Percentiles rank a stretch among this genome's conserved stretches.
Evolutionary conservation across 2,329 filamentous ascomycete genomes (phyloP).

Genomic region (Aspergillus transmontanensis): DNA sequence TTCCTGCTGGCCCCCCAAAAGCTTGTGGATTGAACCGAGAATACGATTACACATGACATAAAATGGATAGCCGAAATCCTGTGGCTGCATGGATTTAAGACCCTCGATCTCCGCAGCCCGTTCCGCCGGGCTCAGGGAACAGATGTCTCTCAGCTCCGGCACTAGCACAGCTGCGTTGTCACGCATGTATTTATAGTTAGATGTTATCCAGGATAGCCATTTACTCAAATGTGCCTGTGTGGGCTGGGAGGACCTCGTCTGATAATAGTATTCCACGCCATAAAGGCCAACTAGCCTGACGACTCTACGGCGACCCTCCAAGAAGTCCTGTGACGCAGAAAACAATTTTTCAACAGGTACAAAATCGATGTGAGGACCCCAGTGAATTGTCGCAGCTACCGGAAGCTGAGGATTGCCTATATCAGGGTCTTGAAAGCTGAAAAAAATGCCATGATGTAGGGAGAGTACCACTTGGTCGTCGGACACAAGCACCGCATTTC

Average conservation of each 20-base stretch:
- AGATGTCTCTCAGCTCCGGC: constrained; percentile 2
- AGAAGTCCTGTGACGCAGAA: not conserved
- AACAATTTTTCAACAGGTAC: constrained; percentile 3
- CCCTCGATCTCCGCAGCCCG: not conserved
- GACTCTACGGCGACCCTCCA: not conserved
- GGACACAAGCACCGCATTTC: constrained; percentile 6
- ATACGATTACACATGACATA: constrained; percentile 6
- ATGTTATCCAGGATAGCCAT: constrained; percentile 10
- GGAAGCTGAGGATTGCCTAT: not conserved
- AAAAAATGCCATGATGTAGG: constrained; percentile 9
- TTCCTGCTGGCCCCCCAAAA: constrained; percentile 18
- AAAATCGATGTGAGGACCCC: constrained; percentile 14
- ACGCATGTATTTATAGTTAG: constrained; percentile 2
- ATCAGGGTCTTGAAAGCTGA: constrained; percentile 13
- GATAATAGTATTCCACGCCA: constrained; percentile 10
- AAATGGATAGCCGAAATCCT: not conserved
- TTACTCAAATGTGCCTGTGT: constrained; percentile 9
- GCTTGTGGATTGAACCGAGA: constrained; percentile 7
- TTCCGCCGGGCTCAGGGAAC: constrained; percentile 1
- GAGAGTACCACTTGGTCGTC: not conserved
- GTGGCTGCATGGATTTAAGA: not conserved
- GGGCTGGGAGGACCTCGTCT: not conserved
- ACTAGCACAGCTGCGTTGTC: not conserved
- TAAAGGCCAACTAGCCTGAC: not conserved
- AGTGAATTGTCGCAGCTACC: constrained; percentile 1